Evolutionary conservation across 2,329 filamentous ascomycete species (phyloP).

Genomic region (Trichoderma polysporum): DNA sequence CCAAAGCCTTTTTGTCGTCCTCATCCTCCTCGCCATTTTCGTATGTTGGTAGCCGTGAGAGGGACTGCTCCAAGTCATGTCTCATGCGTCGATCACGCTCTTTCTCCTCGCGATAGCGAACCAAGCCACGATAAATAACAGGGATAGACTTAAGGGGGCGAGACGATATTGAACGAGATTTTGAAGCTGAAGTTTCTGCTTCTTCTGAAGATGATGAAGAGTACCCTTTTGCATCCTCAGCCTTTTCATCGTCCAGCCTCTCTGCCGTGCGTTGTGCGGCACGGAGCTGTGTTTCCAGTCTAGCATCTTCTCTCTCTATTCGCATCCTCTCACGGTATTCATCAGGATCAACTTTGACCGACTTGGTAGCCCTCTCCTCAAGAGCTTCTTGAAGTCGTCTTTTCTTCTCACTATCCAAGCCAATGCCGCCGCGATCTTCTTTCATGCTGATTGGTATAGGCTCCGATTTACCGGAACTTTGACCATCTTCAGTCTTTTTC

Average conservation of each 20-base stretch:
- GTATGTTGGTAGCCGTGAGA: conserved; percentile 63
- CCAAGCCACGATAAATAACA: conserved; percentile 75
- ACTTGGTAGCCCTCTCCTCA: conserved; percentile 54
- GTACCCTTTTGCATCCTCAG: conserved; percentile 16
- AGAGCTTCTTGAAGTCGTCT: conserved; percentile 67
- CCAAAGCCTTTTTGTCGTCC: conserved; percentile 70
- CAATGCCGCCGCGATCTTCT: conserved; percentile 79
- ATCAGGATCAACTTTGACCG: conserved; percentile 61
- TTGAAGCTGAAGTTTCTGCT: conserved; percentile 27
- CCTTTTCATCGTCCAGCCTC: conserved; percentile 62
- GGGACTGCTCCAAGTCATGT: conserved; percentile 64
- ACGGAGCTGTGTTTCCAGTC: conserved; percentile 66
- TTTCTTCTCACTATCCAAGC: conserved; percentile 80
- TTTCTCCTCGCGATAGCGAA: conserved; percentile 66
- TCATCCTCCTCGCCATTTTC: conserved; percentile 69
- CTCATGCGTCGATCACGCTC: conserved; percentile 67
- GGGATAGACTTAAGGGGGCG: conserved; percentile 66
- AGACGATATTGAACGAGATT: conserved; percentile 40
- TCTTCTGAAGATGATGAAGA: conserved; percentile 23
- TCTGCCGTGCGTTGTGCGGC: conserved; percentile 84
- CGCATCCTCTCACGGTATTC: conserved; percentile 74
- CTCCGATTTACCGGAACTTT: conserved; percentile 49
- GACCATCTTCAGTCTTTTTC: conserved; percentile 47
- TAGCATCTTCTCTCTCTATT: conserved; percentile 66
- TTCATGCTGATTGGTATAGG: conserved; percentile 77